Evolutionary conservation across 1,284 basidiomycete genomes (phyloP).

Genomic region (Ganoderma meredithae): DNA sequence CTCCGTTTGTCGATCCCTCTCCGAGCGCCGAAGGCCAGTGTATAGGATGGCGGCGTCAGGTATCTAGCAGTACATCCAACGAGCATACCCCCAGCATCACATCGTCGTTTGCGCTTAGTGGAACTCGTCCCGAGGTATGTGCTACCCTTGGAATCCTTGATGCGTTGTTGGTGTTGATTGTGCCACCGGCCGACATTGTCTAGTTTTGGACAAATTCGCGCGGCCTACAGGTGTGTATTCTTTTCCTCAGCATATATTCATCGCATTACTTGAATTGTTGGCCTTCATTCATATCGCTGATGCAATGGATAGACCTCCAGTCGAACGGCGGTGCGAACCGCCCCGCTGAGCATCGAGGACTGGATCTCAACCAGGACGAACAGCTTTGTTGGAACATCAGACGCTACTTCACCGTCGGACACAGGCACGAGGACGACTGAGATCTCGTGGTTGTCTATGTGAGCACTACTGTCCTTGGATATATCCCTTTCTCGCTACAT

Average conservation of each 20-base stretch:
- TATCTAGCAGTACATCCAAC: constrained; percentile 5
- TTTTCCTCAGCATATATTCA: background rate
- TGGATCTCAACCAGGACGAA: background rate
- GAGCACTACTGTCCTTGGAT: background rate
- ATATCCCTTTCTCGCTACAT: background rate
- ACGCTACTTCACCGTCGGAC: background rate
- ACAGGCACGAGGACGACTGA: background rate
- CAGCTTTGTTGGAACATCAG: background rate
- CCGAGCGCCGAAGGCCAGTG: constrained; percentile 11
- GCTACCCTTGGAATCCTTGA: too few species aligned
- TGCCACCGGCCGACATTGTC: background rate
- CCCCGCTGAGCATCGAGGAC: background rate
- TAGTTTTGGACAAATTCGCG: background rate
- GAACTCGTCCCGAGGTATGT: constrained; percentile 1
- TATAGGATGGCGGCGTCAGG: constrained; percentile 24
- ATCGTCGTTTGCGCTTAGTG: background rate
- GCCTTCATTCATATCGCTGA: background rate
- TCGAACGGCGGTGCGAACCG: background rate
- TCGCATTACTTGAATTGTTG: too few species aligned
- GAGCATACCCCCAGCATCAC: background rate
- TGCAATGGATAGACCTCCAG: background rate
- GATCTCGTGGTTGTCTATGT: background rate
- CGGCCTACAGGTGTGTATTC: background rate
- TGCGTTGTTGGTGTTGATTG: background rate
- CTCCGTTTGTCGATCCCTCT: constrained; percentile 4